Conservation (phyloP, 2,329 filamentous ascomycete species). For the Aspergillus sergii region DNA sequence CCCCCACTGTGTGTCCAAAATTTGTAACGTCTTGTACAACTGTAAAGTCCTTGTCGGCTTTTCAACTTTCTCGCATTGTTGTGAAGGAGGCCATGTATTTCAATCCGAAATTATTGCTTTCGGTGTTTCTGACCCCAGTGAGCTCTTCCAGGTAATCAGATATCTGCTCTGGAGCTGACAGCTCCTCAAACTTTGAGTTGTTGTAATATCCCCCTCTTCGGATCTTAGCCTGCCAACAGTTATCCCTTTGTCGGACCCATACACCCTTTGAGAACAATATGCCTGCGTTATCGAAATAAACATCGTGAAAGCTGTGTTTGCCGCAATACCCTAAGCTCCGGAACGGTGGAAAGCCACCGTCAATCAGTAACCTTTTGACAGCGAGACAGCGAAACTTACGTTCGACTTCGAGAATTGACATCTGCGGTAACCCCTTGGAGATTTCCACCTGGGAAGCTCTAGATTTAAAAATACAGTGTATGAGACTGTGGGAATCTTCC, state of each 20-base stretch:
- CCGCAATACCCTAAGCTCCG: neutral
- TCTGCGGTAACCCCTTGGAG: neutral
- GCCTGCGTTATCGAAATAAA: slow-evolving; percentile 6
- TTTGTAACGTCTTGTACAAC: too few relatives aligned
- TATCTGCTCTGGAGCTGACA: neutral
- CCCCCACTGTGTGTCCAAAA: too few relatives aligned
- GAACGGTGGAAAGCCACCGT: neutral
- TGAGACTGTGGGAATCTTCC: too few relatives aligned
- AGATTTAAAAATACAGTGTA: too few relatives aligned
- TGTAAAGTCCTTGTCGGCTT: too few relatives aligned
- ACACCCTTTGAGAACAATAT: slow-evolving; percentile 5
- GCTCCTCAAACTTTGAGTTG: slow-evolving; percentile 8
- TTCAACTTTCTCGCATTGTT: too few relatives aligned
- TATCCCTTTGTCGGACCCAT: slow-evolving; percentile 7
- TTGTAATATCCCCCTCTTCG: neutral
- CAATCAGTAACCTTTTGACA: neutral
- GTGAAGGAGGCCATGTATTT: too few relatives aligned
- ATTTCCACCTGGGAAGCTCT: too few relatives aligned
- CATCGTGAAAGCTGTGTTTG: slow-evolving; percentile 4
- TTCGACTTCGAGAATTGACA: slow-evolving; percentile 9
- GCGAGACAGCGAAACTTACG: neutral
- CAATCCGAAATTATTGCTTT: too few relatives aligned
- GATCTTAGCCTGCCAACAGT: slow-evolving; percentile 10
- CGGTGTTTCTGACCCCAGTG: too few relatives aligned
- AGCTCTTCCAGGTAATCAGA: neutral